phyloP scores from a whole-genome alignment of 108 stramenopile species.

The Skeletonema grethae region DNA sequence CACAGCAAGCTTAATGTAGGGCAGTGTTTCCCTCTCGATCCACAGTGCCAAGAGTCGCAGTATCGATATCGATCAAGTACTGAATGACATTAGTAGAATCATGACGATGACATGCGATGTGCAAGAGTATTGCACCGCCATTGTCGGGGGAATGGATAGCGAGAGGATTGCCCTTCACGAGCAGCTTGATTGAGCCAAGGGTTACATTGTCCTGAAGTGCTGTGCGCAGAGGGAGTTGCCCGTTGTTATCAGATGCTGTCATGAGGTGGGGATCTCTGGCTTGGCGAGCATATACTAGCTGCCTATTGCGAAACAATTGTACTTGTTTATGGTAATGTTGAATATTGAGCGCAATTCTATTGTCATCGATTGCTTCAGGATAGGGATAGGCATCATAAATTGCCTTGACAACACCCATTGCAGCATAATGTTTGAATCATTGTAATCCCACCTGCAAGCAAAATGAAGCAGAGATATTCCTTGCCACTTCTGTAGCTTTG shows the following conservation, averaged over 20 bases:
- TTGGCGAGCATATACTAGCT: too few species aligned
- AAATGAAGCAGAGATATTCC: too few species aligned
- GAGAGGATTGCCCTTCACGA: background rate
- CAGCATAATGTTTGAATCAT: too few species aligned
- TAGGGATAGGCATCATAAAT: too few species aligned
- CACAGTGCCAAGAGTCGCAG: background rate
- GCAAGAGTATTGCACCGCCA: background rate
- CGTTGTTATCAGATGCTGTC: background rate
- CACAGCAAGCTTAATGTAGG: background rate
- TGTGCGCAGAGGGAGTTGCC: background rate
- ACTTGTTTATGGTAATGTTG: too few species aligned
- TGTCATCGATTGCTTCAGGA: too few species aligned
- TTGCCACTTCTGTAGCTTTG: too few species aligned
- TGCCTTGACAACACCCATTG: too few species aligned
- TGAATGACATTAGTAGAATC: background rate
- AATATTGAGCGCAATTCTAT: too few species aligned
- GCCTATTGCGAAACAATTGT: too few species aligned
- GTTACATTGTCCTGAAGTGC: background rate
- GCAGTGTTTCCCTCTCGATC: background rate
- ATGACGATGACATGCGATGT: background rate
- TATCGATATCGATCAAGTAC: background rate
- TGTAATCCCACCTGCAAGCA: too few species aligned
- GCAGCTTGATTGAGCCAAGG: background rate
- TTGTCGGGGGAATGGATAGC: background rate
- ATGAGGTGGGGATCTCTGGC: background rate